phyloP scores from a whole-genome alignment of 1,284 basidiomycete genomes.

The Clitocybe nebularis region DNA sequence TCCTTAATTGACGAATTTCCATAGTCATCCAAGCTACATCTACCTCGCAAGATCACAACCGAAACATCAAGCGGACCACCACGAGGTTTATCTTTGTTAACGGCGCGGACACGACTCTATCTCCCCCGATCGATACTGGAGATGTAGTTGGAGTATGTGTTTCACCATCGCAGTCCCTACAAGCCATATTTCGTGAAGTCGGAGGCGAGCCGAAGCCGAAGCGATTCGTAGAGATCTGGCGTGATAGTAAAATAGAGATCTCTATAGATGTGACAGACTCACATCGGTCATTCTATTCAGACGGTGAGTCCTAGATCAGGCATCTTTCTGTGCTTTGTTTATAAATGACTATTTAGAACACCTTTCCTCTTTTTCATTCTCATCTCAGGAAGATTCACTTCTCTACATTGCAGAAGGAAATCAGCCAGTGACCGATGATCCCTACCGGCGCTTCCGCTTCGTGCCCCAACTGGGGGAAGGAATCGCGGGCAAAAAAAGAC shows the following conservation, averaged over 20 bases:
- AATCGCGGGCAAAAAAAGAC: constrained; percentile 42
- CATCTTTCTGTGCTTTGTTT: too few species aligned
- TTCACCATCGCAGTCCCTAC: constrained; percentile 42
- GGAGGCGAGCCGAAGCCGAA: constrained; percentile 27
- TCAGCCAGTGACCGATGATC: constrained; percentile 30
- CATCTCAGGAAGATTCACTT: constrained; percentile 45
- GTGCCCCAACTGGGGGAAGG: constrained; percentile 55
- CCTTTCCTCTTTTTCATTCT: constrained; percentile 46
- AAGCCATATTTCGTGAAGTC: constrained; percentile 46
- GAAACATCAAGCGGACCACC: constrained; percentile 16
- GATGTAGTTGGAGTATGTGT: constrained; percentile 38
- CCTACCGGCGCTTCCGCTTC: constrained; percentile 48
- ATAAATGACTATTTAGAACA: constrained; percentile 35
- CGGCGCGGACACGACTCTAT: constrained; percentile 6
- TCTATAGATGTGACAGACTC: constrained; percentile 53
- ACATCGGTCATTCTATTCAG: constrained; percentile 59
- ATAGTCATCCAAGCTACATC: constrained; percentile 39
- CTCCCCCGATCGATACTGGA: constrained; percentile 26
- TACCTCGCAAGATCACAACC: constrained; percentile 16
- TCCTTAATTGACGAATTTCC: constrained; percentile 4
- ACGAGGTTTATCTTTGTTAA: constrained; percentile 14
- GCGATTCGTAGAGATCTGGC: constrained; percentile 64
- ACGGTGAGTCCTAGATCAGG: constrained; percentile 39
- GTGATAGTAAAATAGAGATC: constrained; percentile 34
- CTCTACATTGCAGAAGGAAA: constrained; percentile 58